Conservation (phyloP, 306 rosid species). For the Dryas drummondii region DNA sequence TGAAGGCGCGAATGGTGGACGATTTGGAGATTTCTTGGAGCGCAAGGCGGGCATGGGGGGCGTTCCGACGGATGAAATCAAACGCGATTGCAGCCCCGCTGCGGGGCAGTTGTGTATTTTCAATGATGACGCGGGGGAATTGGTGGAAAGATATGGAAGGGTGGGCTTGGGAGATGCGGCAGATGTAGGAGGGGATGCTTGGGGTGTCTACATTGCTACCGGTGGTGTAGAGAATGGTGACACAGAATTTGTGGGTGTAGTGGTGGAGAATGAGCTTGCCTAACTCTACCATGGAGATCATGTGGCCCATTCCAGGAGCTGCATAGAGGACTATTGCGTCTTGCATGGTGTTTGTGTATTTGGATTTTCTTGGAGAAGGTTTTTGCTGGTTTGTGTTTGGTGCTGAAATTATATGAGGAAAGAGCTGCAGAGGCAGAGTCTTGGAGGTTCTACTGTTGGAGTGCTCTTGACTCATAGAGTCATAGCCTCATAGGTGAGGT, state of each 20-base stretch:
- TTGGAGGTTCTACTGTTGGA: too few relatives aligned
- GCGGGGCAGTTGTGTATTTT: background rate
- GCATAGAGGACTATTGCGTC: constrained; percentile 28
- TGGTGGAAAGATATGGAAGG: constrained; percentile 36
- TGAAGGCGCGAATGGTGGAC: constrained; percentile 12
- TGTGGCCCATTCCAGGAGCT: constrained; percentile 38
- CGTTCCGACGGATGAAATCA: constrained; percentile 25
- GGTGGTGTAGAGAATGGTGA: constrained; percentile 30
- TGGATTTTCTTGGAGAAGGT: too few relatives aligned
- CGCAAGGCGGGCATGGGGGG: background rate
- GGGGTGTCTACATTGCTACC: constrained; percentile 8
- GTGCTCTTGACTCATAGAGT: too few relatives aligned
- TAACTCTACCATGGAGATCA: constrained; percentile 41
- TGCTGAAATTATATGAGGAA: too few relatives aligned
- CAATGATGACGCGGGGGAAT: constrained; percentile 15
- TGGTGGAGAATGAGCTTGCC: constrained; percentile 34
- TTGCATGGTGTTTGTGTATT: background rate
- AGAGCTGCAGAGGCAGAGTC: too few relatives aligned
- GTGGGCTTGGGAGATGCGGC: constrained; percentile 22
- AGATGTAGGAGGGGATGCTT: constrained; percentile 18
- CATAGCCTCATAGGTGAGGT: too few relatives aligned
- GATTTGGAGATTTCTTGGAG: constrained; percentile 26
- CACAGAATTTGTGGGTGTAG: constrained; percentile 14
- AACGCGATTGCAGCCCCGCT: background rate
- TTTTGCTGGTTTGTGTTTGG: too few relatives aligned